These are phyloP conservation scores for Kodamaea laetipori DNA, from an alignment of 805 yeast species.

Conservation along the genomic window DNA sequence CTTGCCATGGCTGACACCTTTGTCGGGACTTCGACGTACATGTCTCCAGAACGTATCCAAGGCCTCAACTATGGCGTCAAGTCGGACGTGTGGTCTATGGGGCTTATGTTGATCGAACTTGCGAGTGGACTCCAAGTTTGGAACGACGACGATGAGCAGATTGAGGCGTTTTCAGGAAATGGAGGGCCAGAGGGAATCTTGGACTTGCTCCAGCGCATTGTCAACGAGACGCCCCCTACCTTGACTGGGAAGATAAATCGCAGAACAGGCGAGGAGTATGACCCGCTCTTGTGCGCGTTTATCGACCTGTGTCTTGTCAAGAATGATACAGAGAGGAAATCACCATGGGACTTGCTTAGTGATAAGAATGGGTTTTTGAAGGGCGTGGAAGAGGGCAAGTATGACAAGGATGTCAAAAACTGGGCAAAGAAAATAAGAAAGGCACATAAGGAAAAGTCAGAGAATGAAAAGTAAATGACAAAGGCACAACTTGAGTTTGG, in stretches of 20 bases:
- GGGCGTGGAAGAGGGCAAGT: constrained; percentile 32
- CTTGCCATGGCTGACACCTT: constrained; percentile 87
- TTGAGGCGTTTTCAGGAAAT: constrained; percentile 30
- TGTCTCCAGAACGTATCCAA: constrained; percentile 96
- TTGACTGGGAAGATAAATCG: constrained; percentile 42
- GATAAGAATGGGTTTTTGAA: constrained; percentile 31
- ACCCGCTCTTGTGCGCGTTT: constrained; percentile 59
- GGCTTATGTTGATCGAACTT: constrained; percentile 84
- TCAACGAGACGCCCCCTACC: constrained; percentile 87
- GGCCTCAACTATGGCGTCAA: constrained; percentile 93
- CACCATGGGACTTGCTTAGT: constrained; percentile 67
- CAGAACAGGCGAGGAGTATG: constrained; percentile 33
- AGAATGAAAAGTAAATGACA: constrained; percentile 9
- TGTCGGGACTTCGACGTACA: constrained; percentile 96
- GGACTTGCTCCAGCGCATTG: constrained; percentile 88
- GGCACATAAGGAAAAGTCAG: constrained; percentile 28
- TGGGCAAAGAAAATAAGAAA: constrained; percentile 47
- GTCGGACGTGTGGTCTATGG: constrained; percentile 97
- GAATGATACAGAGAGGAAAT: constrained; percentile 65
- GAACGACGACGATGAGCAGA: constrained; percentile 49
- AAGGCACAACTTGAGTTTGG: no score
- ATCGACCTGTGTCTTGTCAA: constrained; percentile 74
- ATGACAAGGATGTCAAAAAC: constrained; percentile 38
- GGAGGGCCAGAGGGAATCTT: constrained; percentile 76
- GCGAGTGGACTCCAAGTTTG: constrained; percentile 86